Conservation (phyloP, 768 basidiomycete genomes). For the Agrocybe pediades region DNA sequence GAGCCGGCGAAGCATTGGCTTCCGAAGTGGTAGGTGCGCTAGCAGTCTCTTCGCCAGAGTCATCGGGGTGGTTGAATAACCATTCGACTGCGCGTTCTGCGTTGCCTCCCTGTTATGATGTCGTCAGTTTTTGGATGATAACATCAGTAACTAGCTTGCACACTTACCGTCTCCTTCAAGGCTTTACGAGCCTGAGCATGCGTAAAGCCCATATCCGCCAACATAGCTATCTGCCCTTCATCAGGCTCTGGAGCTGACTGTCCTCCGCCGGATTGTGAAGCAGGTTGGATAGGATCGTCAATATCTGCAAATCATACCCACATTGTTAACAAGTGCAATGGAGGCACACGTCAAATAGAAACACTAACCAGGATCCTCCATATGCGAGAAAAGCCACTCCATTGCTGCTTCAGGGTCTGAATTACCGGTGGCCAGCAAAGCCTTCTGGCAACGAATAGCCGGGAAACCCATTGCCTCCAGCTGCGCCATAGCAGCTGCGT, state of each 20-base stretch:
- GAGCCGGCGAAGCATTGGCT: slow-evolving; percentile 18
- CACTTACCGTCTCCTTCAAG: slow-evolving; percentile 72
- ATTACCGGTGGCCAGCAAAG: slow-evolving; percentile 85
- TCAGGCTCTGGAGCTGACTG: slow-evolving; percentile 45
- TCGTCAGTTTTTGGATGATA: not conserved
- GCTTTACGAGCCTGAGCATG: slow-evolving; percentile 83
- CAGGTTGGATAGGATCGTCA: slow-evolving; percentile 66
- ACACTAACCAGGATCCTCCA: slow-evolving; percentile 84
- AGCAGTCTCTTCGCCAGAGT: slow-evolving; percentile 62
- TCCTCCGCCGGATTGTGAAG: slow-evolving; percentile 20
- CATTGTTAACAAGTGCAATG: not conserved
- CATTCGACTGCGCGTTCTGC: slow-evolving; percentile 91
- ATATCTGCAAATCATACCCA: slow-evolving; percentile 60
- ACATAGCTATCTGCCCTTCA: slow-evolving; percentile 67
- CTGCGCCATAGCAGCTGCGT: slow-evolving; percentile 71
- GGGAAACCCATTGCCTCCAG: slow-evolving; percentile 95
- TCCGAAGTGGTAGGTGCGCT: slow-evolving; percentile 23
- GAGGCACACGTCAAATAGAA: not conserved
- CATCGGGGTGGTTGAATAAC: slow-evolving; percentile 93
- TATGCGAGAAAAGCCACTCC: slow-evolving; percentile 94
- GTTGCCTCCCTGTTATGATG: slow-evolving; percentile 56
- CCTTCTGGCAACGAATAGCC: slow-evolving; percentile 81
- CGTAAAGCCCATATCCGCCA: slow-evolving; percentile 94
- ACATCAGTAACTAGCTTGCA: not conserved
- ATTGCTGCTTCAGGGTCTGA: slow-evolving; percentile 78